phyloP scores from a whole-genome alignment of 2,329 filamentous ascomycete genomes.

The Penicillium sp. region DNA sequence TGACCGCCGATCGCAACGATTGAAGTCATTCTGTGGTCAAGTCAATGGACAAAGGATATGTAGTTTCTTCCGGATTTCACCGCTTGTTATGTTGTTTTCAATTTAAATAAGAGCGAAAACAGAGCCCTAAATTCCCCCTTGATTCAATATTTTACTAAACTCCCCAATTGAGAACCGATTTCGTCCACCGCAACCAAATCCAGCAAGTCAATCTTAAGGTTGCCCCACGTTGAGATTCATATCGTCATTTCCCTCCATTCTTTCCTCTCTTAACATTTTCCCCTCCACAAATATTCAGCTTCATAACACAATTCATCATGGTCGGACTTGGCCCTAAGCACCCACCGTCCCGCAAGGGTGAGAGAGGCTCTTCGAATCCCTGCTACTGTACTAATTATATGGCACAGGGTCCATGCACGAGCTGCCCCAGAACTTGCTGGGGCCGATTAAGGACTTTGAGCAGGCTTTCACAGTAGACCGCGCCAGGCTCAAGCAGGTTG shows the following conservation, averaged over 20 bases:
- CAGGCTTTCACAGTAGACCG: slow-evolving; percentile 76
- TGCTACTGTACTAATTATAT: slow-evolving; percentile 9
- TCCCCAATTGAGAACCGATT: slow-evolving; percentile 10
- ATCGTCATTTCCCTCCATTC: slow-evolving; percentile 22
- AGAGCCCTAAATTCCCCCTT: not conserved
- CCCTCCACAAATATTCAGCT: not conserved
- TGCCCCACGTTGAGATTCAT: slow-evolving; percentile 27
- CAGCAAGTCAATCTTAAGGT: slow-evolving; percentile 19
- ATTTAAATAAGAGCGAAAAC: not conserved
- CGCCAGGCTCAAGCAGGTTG: slow-evolving; percentile 83
- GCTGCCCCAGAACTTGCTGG: slow-evolving; percentile 78
- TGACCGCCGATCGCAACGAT: not conserved
- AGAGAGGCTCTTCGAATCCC: slow-evolving; percentile 52
- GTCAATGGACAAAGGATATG: too few relatives aligned
- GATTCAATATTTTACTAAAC: not conserved
- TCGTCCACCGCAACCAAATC: slow-evolving; percentile 26
- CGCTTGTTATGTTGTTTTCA: not conserved
- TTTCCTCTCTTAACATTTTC: slow-evolving; percentile 1
- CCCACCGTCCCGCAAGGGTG: slow-evolving; percentile 71
- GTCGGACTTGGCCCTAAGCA: slow-evolving; percentile 63
- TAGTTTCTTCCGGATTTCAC: not conserved
- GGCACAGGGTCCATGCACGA: slow-evolving; percentile 79
- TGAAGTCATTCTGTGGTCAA: not conserved
- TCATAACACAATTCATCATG: slow-evolving; percentile 49
- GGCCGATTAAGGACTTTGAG: slow-evolving; percentile 81